Evolutionary conservation across 805 yeast species (phyloP).

Genomic region (Wickerhamiella spandovensis): DNA sequence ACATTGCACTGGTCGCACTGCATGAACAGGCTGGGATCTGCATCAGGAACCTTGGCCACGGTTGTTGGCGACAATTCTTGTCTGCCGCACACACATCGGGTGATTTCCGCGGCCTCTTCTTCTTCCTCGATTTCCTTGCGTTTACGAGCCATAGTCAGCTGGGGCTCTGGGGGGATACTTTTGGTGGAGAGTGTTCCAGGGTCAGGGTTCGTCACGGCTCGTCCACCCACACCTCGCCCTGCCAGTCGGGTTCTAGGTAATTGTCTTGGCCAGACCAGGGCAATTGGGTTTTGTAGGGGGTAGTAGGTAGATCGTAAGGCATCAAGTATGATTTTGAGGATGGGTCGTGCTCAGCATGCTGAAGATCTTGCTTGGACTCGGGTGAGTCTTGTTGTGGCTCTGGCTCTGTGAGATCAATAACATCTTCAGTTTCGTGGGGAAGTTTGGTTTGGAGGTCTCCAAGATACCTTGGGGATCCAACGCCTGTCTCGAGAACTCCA

Average conservation of each 20-base stretch:
- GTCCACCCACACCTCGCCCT: not conserved
- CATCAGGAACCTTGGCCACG: conserved; percentile 31
- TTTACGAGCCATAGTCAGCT: conserved; percentile 6
- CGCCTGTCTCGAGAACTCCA: conserved; percentile 31
- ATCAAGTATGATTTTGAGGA: conserved; percentile 15
- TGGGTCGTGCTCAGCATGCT: not conserved
- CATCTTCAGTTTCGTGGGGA: not conserved
- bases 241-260: conserved; percentile 4
- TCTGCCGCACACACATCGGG: conserved; percentile 44
- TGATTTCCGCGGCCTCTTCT: conserved; percentile 30
- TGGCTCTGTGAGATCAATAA: not conserved
- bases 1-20: conserved; percentile 92
- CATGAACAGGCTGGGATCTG: conserved; percentile 86
- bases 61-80: conserved; percentile 30
- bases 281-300: conserved; percentile 29
- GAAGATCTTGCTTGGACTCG: too few relatives aligned
- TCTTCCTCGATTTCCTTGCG: conserved; percentile 5
- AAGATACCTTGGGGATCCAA: not conserved
- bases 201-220: not conserved
- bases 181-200: not conserved
- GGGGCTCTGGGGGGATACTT: not conserved
- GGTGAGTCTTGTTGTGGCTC: not conserved
- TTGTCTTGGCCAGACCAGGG: conserved; percentile 32
- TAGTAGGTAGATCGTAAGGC: conserved; percentile 44
- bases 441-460: not conserved